Base-by-base conservation (phyloP, 2,329 filamentous ascomycete genomes). In the Colletotrichum camelliae region DNA sequence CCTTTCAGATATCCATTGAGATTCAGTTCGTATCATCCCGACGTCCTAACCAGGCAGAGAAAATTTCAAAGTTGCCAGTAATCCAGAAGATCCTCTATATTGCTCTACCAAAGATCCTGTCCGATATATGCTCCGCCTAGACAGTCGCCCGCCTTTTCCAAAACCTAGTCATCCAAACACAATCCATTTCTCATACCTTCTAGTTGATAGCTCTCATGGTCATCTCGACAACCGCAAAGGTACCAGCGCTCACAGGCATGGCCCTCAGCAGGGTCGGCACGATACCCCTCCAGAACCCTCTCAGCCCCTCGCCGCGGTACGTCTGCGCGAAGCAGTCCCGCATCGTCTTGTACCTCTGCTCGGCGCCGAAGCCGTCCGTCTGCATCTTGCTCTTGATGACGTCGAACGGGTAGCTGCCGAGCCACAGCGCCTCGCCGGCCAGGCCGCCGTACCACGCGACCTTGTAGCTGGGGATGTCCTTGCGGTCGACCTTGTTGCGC, bases 361-460 rank as follows among this genome's bases (percentile, higher is more conserved):
- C 87, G 65, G 84, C 77, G 6, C 95, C 95, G 83, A 98, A 97
- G 1, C 95, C 96, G 86, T 99, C 97, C 74, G 94, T 98, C 91
- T 99, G 97, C 96, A 98, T 98, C 91, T 98, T 98, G 87, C 95
- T 98, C 94, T 99, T 99, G 86, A 99, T 87, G 33, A 99, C 96
- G 86, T 99, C 97, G 79, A 99, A 94, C 27, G 97, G 97, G 86
- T 99, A 99, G 82, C 95, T 98, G 43, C 91, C 90, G 71, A 99
- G 88, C 97, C 97, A 99, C 73, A 99, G 90, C 68, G 93, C 95
- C 89, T 99, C 97, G 80, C 97, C 97, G 0, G 97, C 97, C 55
- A 99, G 85, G 60, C 97, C 97, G 78, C 97, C 97, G 84, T 98
- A 99, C 15, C 95, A 87, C 15, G 97, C 97, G 66, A 99, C 92